These are phyloP conservation scores for Exobasidium rhododendri DNA, from an alignment of 1,284 basidiomycete species.

Conservation along the genomic window DNA sequence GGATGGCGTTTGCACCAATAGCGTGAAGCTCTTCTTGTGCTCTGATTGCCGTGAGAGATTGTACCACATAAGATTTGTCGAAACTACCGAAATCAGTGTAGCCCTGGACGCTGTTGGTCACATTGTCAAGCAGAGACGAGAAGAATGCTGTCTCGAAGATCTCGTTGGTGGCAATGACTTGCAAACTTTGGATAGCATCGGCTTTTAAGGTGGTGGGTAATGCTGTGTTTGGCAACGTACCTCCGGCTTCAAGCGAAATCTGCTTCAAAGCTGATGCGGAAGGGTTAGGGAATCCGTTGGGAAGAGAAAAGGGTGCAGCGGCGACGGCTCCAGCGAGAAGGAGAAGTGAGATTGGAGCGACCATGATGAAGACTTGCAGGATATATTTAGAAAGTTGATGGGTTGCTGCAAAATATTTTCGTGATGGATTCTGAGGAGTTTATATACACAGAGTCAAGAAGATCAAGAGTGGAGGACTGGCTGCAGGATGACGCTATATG, in stretches of 20 bases:
- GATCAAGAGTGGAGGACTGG: too few species aligned
- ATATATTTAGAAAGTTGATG: too few species aligned
- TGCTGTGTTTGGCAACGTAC: slow-evolving; percentile 19
- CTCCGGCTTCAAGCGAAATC: slow-evolving; percentile 19
- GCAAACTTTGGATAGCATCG: slow-evolving; percentile 17
- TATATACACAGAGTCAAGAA: too few species aligned
- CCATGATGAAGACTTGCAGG: slow-evolving; percentile 1
- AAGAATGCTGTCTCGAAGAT: slow-evolving; percentile 29
- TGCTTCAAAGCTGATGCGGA: slow-evolving; percentile 12
- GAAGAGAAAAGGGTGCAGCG: slow-evolving; percentile 22
- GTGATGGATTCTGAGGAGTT: too few species aligned
- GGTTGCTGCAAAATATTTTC: too few species aligned
- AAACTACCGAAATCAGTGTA: slow-evolving; percentile 21
- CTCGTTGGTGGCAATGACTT: slow-evolving; percentile 26
- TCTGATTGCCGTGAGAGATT: slow-evolving; percentile 23
- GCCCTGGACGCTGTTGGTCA: slow-evolving; percentile 17
- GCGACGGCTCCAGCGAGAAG: slow-evolving; percentile 13
- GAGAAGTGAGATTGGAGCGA: background rate
- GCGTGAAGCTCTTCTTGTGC: slow-evolving; percentile 28
- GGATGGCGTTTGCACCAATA: slow-evolving; percentile 26
- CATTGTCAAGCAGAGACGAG: slow-evolving; percentile 18
- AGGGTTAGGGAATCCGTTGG: slow-evolving; percentile 23
- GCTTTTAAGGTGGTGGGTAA: slow-evolving; percentile 17
- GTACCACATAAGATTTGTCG: slow-evolving; percentile 16
- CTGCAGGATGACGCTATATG: too few species aligned